phyloP scores from a whole-genome alignment of 768 basidiomycete species.

The Pilatotrama ljubarskyi region DNA sequence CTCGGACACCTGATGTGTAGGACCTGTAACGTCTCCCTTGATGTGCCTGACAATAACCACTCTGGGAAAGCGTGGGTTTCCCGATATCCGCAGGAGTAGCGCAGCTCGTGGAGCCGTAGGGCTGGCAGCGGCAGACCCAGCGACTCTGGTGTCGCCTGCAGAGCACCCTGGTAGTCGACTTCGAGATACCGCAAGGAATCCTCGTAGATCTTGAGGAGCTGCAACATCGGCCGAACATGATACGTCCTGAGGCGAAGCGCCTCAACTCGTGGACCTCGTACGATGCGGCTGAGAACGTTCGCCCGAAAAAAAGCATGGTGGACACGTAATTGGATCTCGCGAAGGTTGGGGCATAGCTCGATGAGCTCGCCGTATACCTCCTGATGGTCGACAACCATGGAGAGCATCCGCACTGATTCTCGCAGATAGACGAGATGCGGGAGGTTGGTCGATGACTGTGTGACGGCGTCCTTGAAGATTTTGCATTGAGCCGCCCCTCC shows the following conservation, averaged over 20 bases:
- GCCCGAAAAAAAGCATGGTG: conserved; percentile 3
- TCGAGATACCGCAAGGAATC: background rate
- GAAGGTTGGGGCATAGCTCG: background rate
- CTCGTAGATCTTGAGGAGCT: background rate
- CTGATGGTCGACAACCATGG: conserved; percentile 4
- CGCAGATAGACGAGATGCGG: background rate
- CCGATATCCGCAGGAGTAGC: background rate
- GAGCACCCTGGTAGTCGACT: background rate
- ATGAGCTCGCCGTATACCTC: conserved; percentile 5
- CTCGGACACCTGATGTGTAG: background rate
- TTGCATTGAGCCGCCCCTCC: conserved; percentile 4
- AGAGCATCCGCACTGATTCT: background rate
- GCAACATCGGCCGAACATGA: background rate
- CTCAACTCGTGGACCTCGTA: background rate
- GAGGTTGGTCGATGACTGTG: background rate
- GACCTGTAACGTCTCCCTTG: background rate
- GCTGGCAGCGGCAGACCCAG: background rate
- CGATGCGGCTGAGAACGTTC: background rate
- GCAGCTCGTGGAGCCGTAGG: background rate
- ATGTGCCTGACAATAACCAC: background rate
- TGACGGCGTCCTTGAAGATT: background rate
- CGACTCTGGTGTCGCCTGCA: no score
- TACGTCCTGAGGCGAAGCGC: background rate
- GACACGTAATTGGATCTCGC: conserved; percentile 3
- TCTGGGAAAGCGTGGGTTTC: background rate